Percentiles rank a stretch among this genome's conserved stretches.
phyloP scores from a whole-genome alignment of 148 eudicot species.

The Rhododendron molle region DNA sequence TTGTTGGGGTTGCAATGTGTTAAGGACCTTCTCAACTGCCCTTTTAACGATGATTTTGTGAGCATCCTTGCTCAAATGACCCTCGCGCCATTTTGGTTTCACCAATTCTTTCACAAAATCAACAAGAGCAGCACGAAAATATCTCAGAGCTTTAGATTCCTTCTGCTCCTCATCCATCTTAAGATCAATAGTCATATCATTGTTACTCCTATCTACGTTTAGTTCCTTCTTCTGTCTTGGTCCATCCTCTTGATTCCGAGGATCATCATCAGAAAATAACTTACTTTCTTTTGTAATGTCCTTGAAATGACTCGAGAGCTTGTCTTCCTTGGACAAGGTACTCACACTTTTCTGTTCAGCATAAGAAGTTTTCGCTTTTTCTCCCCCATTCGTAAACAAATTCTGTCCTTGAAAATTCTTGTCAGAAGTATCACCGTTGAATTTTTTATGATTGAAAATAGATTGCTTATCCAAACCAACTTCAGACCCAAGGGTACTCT shows the following conservation, averaged over 20 bases:
- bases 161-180: conserved; percentile 28
- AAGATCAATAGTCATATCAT: conserved; percentile 36
- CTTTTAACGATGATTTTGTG: conserved; percentile 80
- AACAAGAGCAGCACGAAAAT: conserved; percentile 73
- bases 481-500: conserved; percentile 9
- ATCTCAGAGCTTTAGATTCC: conserved; percentile 56
- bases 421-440: conserved; percentile 16
- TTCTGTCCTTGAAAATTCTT: conserved; percentile 29
- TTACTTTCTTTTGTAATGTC: conserved; percentile 28
- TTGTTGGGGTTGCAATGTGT: conserved; percentile 58
- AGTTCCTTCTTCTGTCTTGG: conserved; percentile 24
- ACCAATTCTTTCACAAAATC: conserved; percentile 79
- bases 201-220: conserved; percentile 29
- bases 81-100: conserved; percentile 82
- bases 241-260: conserved; percentile 24
- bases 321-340: conserved; percentile 35
- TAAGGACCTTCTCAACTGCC: conserved; percentile 75
- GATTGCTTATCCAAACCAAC: conserved; percentile 21
- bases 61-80: conserved; percentile 79
- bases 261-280: conserved; percentile 21
- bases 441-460: conserved; percentile 19
- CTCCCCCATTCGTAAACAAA: conserved; percentile 36
- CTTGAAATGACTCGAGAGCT: conserved; percentile 28
- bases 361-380: conserved; percentile 38
- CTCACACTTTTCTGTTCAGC: conserved; percentile 31